Evolutionary conservation across 768 basidiomycete genomes (phyloP).

Genomic region (Psilocybe sp.): DNA sequence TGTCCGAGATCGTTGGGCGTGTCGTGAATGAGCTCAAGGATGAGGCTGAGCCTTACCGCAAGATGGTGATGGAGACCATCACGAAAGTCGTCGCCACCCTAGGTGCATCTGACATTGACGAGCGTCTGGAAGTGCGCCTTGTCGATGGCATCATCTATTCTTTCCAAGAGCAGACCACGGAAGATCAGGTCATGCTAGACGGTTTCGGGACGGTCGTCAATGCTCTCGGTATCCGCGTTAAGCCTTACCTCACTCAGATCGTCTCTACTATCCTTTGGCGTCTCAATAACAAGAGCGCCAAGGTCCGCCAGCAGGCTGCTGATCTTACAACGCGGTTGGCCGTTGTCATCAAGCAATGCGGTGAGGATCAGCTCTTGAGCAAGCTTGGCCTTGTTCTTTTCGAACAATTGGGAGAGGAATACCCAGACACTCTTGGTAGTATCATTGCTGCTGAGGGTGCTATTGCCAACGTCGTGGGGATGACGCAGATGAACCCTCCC

Average conservation of each 20-base stretch:
- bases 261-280: slow-evolving; percentile 99
- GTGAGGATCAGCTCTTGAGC: slow-evolving; percentile 92
- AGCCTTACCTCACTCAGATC: slow-evolving; percentile 97
- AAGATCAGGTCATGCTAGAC: slow-evolving; percentile 99
- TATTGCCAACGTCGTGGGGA: slow-evolving; percentile 99
- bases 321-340: slow-evolving; percentile 95
- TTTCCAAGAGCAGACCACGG: slow-evolving; percentile 99
- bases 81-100: slow-evolving; percentile 92
- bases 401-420: slow-evolving; percentile 98
- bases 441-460: slow-evolving; percentile 99
- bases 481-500: slow-evolving; percentile 99
- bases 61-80: slow-evolving; percentile 99
- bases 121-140: slow-evolving; percentile 88
- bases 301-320: slow-evolving; percentile 99
- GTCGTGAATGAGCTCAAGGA: slow-evolving; percentile 90
- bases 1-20: slow-evolving; percentile 91
- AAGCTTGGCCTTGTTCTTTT: slow-evolving; percentile 96
- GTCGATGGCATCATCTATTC: slow-evolving; percentile 99
- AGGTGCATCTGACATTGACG: slow-evolving; percentile 97
- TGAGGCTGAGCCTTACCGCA: slow-evolving; percentile 87
- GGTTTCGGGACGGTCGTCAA: slow-evolving; percentile 98
- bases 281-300: slow-evolving; percentile 98
- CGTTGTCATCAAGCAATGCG: slow-evolving; percentile 97
- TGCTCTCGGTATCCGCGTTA: slow-evolving; percentile 93
- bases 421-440: slow-evolving; percentile 97